Percentiles rank a stretch among this genome's conserved stretches.
Conservation (phyloP, 2,329 filamentous ascomycete genomes). For the Fusarium lyarnte region DNA sequence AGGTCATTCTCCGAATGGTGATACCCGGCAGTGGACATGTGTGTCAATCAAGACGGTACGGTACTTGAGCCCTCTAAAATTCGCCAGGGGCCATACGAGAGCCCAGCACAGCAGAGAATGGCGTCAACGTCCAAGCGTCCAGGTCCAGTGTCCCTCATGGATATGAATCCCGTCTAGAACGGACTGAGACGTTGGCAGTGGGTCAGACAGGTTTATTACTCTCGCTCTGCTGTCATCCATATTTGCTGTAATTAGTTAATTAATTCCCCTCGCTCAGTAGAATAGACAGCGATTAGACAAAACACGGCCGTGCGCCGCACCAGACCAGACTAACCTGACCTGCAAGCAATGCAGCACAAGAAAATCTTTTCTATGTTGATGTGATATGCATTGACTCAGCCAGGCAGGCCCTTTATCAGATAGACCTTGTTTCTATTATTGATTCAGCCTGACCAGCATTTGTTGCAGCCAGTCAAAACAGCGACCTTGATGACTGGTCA, state of each 20-base stretch:
- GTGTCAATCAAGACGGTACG: slow-evolving; percentile 24
- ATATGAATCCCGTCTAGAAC: slow-evolving; percentile 36
- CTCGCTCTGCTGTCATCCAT: background rate
- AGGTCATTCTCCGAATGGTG: slow-evolving; percentile 1
- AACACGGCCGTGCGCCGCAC: slow-evolving; percentile 17
- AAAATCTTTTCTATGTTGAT: slow-evolving; percentile 7
- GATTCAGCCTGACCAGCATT: slow-evolving; percentile 10
- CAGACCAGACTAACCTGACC: slow-evolving; percentile 11
- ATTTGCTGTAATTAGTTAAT: background rate
- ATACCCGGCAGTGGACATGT: slow-evolving; percentile 21
- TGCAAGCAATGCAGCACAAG: slow-evolving; percentile 19
- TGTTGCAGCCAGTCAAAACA: background rate
- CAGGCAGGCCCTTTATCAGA: background rate
- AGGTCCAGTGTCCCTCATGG: slow-evolving; percentile 13
- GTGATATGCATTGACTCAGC: slow-evolving; percentile 17
- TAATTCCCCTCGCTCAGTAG: background rate
- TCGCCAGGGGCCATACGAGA: slow-evolving; percentile 29
- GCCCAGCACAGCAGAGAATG: slow-evolving; percentile 20
- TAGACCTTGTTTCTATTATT: slow-evolving; percentile 9
- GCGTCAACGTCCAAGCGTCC: slow-evolving; percentile 39
- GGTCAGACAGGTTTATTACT: slow-evolving; percentile 31
- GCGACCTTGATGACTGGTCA: background rate
- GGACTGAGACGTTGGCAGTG: slow-evolving; percentile 28
- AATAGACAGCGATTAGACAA: background rate
- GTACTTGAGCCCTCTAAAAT: slow-evolving; percentile 28